Base-by-base conservation (phyloP, 495 filamentous ascomycete genomes). In the Podospora didyma region DNA sequence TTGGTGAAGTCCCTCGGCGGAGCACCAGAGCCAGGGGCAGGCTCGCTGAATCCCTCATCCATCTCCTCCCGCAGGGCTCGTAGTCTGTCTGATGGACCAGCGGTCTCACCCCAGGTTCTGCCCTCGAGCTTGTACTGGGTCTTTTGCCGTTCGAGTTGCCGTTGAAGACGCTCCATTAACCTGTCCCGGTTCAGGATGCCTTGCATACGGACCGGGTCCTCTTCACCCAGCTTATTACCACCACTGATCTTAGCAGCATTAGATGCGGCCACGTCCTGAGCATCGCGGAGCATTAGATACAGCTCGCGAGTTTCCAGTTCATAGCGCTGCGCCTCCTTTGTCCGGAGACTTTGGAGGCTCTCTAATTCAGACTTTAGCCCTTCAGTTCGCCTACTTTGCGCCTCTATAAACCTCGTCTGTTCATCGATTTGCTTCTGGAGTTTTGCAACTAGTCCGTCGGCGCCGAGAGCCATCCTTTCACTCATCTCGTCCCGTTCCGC, bases 121-220 rank as follows among this genome's bases (percentile, higher is more conserved):
- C 94, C 94, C 69, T 97, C 94, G 17, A 98, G 85, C 77, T 97
- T 96, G 73, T 91, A 96, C 69, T 97, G 92, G 4, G 94, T 97
- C 80, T 98, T 98, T 60, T 96, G 93, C 46, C 95, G 78, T 73
- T 97, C 94, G 17, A 98, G 82, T 69, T 97, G 94, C 73, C 87
- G 92, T 69, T 96, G 93, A 42, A 98, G 80, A 24, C 92, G 84
- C 61, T 88, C 86, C 87, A 98, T 94, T 54, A 98, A 84, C 68
- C 78, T 86, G 60, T 97, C 90, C 7, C 94, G 86, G 65, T 97
- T 92, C 53, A 98, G 73, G 55, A 98, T 97, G 52, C 94, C 94
- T 65, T 89, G 82, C 89, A 93, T 92, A 48, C 87, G 88, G 42
- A 83, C 79, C 9, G 92, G 85, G 66, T 88, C 84, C 3, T 80